These are phyloP conservation scores for Cerioporus squamosus DNA, from an alignment of 1,284 basidiomycete genomes.

Conservation along the genomic window DNA sequence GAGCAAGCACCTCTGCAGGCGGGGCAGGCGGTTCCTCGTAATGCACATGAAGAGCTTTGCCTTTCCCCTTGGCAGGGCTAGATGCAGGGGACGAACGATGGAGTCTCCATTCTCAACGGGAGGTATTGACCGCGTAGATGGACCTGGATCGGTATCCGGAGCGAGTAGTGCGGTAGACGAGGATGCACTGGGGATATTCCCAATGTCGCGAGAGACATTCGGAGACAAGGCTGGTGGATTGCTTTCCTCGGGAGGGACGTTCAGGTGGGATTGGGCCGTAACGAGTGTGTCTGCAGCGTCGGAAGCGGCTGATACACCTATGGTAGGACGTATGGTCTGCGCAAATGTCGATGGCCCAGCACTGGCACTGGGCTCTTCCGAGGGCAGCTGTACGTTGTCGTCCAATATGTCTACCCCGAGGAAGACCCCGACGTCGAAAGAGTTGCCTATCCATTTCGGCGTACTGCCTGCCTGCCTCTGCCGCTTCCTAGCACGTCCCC, in stretches of 20 bases:
- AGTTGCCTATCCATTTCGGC: conserved; percentile 68
- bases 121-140: background rate
- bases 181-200: conserved; percentile 10
- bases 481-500: conserved; percentile 54
- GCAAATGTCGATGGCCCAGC: background rate
- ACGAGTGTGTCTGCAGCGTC: conserved; percentile 38
- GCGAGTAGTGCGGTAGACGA: conserved; percentile 24
- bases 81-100: too few species aligned
- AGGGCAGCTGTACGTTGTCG: conserved; percentile 22
- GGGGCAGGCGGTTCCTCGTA: conserved; percentile 46
- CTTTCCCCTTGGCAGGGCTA: conserved; percentile 28
- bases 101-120: background rate
- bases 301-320: conserved; percentile 8
- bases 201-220: conserved; percentile 4
- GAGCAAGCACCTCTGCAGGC: conserved; percentile 61
- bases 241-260: background rate
- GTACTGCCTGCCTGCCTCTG: conserved; percentile 36
- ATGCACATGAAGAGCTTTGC: conserved; percentile 35
- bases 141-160: background rate
- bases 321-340: background rate
- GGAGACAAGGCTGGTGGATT: conserved; percentile 1
- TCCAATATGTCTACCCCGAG: conserved; percentile 60
- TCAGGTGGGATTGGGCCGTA: conserved; percentile 37
- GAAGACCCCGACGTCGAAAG: conserved; percentile 75
- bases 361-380: conserved; percentile 9